phyloP scores from a whole-genome alignment of 2,329 filamentous ascomycete genomes.

The Colletotrichum gigasporum region DNA sequence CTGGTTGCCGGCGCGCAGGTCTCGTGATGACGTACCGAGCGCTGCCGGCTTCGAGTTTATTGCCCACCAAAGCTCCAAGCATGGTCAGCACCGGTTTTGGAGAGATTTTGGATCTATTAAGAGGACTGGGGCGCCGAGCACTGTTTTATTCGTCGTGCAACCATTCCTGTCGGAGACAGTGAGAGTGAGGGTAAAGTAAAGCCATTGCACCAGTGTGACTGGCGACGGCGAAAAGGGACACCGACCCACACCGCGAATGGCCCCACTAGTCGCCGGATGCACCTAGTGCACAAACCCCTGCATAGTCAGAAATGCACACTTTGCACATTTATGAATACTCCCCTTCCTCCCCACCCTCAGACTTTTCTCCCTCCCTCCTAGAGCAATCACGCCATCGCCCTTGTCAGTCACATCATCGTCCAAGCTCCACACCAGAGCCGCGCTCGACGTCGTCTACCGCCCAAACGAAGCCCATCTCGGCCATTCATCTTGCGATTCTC shows the following conservation, averaged over 20 bases:
- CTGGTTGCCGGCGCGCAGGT: not conserved
- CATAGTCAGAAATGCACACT: not conserved
- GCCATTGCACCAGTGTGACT: not conserved
- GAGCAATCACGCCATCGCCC: slow-evolving; percentile 32
- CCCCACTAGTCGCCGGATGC: not conserved
- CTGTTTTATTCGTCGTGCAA: too few species aligned
- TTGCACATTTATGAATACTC: not conserved
- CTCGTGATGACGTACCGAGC: slow-evolving; percentile 1
- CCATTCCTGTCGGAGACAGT: too few species aligned
- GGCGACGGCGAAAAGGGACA: not conserved
- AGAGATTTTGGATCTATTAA: not conserved
- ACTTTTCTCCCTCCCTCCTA: slow-evolving; percentile 17
- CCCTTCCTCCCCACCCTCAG: not conserved
- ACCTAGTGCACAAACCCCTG: not conserved
- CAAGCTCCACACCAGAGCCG: slow-evolving; percentile 32
- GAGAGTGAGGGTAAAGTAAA: too few species aligned
- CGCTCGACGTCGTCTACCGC: slow-evolving; percentile 28
- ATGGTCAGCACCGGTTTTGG: too few species aligned
- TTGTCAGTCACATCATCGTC: slow-evolving; percentile 29
- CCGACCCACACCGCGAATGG: not conserved
- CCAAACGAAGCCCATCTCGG: slow-evolving; percentile 27
- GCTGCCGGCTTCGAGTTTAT: not conserved
- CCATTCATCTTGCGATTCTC: slow-evolving; percentile 8
- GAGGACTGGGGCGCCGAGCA: too few species aligned
- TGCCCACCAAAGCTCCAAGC: not conserved